A percentile compares a stretch with the other conserved stretches of the same genome.
Conservation (phyloP, 345 rosid species). For the Anastatica hierochuntica region DNA sequence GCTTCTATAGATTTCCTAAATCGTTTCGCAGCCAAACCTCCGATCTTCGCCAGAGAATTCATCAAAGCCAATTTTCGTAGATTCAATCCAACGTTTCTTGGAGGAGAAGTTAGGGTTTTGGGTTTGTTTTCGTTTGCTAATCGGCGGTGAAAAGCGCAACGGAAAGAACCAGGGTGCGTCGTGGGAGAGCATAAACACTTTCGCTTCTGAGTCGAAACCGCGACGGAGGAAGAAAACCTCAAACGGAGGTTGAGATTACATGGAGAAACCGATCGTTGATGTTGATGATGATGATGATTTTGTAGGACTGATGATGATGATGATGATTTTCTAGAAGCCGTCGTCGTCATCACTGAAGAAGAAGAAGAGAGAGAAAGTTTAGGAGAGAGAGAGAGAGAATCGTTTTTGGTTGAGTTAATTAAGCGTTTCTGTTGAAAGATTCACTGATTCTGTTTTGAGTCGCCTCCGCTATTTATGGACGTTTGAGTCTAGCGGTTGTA, state of each 20-base stretch:
- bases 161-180: constrained; percentile 72
- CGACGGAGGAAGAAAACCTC: background rate
- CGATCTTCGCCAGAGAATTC: constrained; percentile 62
- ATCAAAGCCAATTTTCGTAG: constrained; percentile 57
- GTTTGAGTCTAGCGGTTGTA: constrained; percentile 7
- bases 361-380: background rate
- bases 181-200: constrained; percentile 82
- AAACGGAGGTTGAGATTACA: constrained; percentile 11
- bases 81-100: background rate
- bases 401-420: constrained; percentile 9
- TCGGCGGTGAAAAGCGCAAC: constrained; percentile 60
- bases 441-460: constrained; percentile 10
- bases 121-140: background rate
- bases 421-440: background rate
- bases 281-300: background rate
- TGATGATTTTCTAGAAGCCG: background rate
- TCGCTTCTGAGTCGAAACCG: constrained; percentile 21
- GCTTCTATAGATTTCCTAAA: constrained; percentile 46
- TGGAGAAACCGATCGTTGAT: constrained; percentile 11
- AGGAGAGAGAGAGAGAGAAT: constrained; percentile 1
- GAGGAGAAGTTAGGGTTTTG: background rate
- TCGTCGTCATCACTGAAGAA: background rate
- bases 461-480: constrained; percentile 15
- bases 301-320: background rate
- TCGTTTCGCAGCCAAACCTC: constrained; percentile 60